These are phyloP conservation scores for Gomphus bonarii DNA, from an alignment of 1,284 basidiomycete species.

Conservation along the genomic window DNA sequence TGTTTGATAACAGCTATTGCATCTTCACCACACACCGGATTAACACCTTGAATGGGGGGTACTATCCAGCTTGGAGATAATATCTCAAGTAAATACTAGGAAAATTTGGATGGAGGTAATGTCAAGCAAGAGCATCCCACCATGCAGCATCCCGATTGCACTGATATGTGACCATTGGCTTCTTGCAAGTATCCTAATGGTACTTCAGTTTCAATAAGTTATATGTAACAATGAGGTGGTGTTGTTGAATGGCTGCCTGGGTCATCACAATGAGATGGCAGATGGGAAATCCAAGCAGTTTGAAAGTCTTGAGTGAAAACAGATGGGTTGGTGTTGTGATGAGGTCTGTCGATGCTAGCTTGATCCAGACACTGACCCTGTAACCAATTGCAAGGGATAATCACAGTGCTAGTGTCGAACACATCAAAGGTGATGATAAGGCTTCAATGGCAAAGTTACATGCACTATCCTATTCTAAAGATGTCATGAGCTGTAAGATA, in stretches of 20 bases:
- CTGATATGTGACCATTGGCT: not conserved
- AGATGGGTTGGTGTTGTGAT: not conserved
- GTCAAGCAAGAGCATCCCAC: not conserved
- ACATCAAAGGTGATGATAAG: not conserved
- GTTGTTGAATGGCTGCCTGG: not conserved
- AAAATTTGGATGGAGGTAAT: not conserved
- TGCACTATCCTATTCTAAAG: not conserved
- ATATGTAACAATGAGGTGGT: not conserved
- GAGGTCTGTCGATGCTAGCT: not conserved
- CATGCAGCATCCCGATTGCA: not conserved
- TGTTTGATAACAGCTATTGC: too few species aligned
- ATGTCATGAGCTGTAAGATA: not conserved
- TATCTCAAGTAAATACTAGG: not conserved
- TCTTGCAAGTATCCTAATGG: not conserved
- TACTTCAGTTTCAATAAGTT: not conserved
- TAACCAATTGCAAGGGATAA: not conserved
- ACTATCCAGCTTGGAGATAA: too few species aligned
- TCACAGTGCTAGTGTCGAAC: not conserved
- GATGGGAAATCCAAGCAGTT: too few species aligned
- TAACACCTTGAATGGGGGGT: too few species aligned
- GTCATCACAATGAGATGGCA: not conserved
- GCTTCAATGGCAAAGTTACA: not conserved
- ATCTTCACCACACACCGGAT: too few species aligned
- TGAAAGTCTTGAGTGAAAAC: not conserved
- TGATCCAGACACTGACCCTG: not conserved